phyloP scores from a whole-genome alignment of 129 eudicot genomes.

The Calendula officinalis region DNA sequence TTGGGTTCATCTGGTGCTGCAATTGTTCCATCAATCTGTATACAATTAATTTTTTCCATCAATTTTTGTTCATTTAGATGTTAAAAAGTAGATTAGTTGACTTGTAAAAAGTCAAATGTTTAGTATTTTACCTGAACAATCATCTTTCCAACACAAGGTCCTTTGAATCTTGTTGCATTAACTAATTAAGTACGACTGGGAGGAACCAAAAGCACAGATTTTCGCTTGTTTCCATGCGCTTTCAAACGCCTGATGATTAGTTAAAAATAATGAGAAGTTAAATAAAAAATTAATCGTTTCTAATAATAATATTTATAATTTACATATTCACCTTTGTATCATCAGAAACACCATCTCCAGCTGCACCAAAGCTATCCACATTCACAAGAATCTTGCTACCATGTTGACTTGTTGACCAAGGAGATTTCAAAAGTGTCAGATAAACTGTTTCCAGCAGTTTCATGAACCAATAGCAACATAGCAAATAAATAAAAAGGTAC shows the following conservation, averaged over 20 bases:
- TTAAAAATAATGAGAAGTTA: background rate
- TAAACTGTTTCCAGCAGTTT: constrained; percentile 35
- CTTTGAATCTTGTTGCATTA: constrained; percentile 81
- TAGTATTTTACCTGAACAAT: constrained; percentile 53
- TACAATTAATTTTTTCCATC: background rate
- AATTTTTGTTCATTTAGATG: constrained; percentile 7
- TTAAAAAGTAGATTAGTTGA: background rate
- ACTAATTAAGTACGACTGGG: constrained; percentile 76
- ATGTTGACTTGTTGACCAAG: constrained; percentile 52
- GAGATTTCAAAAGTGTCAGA: constrained; percentile 34
- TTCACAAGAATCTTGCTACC: constrained; percentile 45
- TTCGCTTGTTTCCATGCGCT: constrained; percentile 53
- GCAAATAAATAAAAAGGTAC: constrained; percentile 31
- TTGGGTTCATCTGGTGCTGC: constrained; percentile 84
- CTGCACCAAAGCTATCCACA: constrained; percentile 40
- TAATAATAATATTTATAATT: no score
- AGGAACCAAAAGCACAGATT: constrained; percentile 82
- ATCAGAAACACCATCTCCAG: constrained; percentile 40
- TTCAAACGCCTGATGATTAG: constrained; percentile 34
- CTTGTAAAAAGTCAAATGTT: constrained; percentile 5
- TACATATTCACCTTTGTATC: constrained; percentile 48
- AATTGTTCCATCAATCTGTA: constrained; percentile 81
- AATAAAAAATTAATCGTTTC: background rate
- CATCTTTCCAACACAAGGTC: constrained; percentile 79
- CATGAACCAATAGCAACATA: constrained; percentile 44